A percentile compares a stretch with the other conserved stretches of the same genome.
Conservation (phyloP, 306 rosid species). For the Albizia julibrissin region DNA sequence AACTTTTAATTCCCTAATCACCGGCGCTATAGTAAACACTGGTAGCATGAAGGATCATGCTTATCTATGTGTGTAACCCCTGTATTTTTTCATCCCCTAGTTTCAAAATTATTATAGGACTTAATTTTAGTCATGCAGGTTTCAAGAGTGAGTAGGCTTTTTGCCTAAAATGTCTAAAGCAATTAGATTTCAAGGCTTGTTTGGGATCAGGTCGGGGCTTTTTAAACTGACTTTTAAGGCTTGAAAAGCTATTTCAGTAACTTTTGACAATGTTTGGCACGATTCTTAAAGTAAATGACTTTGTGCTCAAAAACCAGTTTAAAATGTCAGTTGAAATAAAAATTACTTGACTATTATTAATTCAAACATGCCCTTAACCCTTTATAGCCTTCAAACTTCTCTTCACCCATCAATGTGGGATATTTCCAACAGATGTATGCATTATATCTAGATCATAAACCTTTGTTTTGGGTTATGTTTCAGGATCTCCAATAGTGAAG, state of each 20-base stretch:
- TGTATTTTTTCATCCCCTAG: not conserved
- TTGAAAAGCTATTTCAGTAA: no score
- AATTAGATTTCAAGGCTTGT: not conserved
- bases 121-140: not conserved
- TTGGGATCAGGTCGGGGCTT: no score
- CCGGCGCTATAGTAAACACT: not conserved
- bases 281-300: not conserved
- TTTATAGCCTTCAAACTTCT: not conserved
- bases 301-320: no score
- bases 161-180: not conserved
- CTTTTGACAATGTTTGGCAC: no score
- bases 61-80: not conserved
- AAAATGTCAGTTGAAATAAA: no score
- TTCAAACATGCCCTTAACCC: no score
- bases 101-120: not conserved
- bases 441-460: not conserved
- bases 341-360: no score
- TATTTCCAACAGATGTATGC: not conserved
- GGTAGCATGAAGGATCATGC: not conserved
- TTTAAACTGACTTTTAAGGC: no score
- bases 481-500: constrained; percentile 62
- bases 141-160: not conserved
- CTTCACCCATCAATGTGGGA: not conserved
- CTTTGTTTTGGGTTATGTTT: not conserved
- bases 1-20: no score